phyloP scores from a whole-genome alignment of 2,329 filamentous ascomycete genomes.

The Aureobasidium musti region DNA sequence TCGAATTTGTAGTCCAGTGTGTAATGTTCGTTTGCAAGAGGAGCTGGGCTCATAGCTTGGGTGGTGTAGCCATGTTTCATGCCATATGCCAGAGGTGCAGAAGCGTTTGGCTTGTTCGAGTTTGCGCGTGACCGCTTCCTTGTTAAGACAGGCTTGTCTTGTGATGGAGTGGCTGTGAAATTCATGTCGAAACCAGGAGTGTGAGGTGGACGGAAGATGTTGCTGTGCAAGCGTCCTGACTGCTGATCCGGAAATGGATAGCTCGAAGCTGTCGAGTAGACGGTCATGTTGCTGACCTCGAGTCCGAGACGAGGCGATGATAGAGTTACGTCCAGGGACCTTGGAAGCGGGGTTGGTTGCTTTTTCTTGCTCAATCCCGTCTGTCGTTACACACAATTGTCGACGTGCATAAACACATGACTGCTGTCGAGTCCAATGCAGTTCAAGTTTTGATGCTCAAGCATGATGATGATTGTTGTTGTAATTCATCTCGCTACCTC shows the following conservation, averaged over 20 bases:
- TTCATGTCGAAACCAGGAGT: conserved; percentile 13
- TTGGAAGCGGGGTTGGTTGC: conserved; percentile 14
- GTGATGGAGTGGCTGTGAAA: conserved; percentile 19
- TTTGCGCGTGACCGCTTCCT: conserved; percentile 26
- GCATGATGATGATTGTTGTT: conserved; percentile 26
- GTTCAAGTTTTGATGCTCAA: neutral
- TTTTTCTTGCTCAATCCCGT: conserved; percentile 22
- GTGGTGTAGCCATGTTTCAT: neutral
- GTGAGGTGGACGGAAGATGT: conserved; percentile 28
- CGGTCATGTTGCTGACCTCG: conserved; percentile 4
- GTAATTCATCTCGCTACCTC: conserved; percentile 18
- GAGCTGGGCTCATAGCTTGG: conserved; percentile 26
- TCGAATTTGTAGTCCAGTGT: conserved; percentile 54
- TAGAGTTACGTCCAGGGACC: neutral
- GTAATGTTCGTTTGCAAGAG: conserved; percentile 56
- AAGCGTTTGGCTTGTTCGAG: conserved; percentile 22
- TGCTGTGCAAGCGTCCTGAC: conserved; percentile 8
- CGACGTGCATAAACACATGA: conserved; percentile 13
- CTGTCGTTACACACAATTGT: neutral
- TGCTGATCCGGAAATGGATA: conserved; percentile 21
- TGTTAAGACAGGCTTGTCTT: conserved; percentile 20
- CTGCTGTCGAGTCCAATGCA: neutral
- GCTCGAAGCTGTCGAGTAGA: conserved; percentile 20
- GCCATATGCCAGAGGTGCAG: neutral
- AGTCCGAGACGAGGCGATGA: neutral